Percentiles rank a stretch among this genome's conserved stretches.
These are phyloP conservation scores for Irpex sp. DNA, from an alignment of 1,284 basidiomycete genomes.

Conservation along the genomic window DNA sequence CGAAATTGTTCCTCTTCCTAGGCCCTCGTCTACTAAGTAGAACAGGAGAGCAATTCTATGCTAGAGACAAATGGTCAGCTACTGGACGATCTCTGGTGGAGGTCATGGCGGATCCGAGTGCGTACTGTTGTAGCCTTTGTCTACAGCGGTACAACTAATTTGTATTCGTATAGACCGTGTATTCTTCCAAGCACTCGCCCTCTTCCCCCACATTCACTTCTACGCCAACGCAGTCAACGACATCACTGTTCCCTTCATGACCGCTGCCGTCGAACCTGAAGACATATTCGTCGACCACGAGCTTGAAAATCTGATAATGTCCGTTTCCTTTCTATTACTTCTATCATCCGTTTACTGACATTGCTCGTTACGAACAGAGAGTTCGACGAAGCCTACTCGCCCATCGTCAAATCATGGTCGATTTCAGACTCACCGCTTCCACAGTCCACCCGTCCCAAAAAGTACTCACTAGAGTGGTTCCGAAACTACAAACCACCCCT, in stretches of 20 bases:
- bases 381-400: slow-evolving; percentile 50
- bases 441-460: slow-evolving; percentile 32
- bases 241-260: slow-evolving; percentile 78
- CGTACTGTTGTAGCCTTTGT: slow-evolving; percentile 17
- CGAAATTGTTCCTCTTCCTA: slow-evolving; percentile 51
- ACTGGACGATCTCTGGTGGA: slow-evolving; percentile 72
- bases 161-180: slow-evolving; percentile 47
- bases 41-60: slow-evolving; percentile 61
- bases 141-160: not conserved
- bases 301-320: slow-evolving; percentile 63
- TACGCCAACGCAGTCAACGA: slow-evolving; percentile 87
- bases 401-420: slow-evolving; percentile 50
- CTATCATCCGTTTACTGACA: not conserved
- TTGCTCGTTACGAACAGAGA: slow-evolving; percentile 35
- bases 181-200: slow-evolving; percentile 73
- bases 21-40: slow-evolving; percentile 78
- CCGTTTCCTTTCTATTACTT: slow-evolving; percentile 20
- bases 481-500: slow-evolving; percentile 51
- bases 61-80: slow-evolving; percentile 66
- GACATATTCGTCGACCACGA: slow-evolving; percentile 67
- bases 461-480: slow-evolving; percentile 47
- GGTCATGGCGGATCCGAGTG: slow-evolving; percentile 84
- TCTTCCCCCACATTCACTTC: slow-evolving; percentile 71
- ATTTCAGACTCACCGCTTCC: slow-evolving; percentile 37
- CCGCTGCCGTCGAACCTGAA: slow-evolving; percentile 65